Percentiles rank a stretch among this genome's conserved stretches.
Evolutionary conservation across 768 basidiomycete genomes (phyloP).

Genomic region (Pisolithus sp.): DNA sequence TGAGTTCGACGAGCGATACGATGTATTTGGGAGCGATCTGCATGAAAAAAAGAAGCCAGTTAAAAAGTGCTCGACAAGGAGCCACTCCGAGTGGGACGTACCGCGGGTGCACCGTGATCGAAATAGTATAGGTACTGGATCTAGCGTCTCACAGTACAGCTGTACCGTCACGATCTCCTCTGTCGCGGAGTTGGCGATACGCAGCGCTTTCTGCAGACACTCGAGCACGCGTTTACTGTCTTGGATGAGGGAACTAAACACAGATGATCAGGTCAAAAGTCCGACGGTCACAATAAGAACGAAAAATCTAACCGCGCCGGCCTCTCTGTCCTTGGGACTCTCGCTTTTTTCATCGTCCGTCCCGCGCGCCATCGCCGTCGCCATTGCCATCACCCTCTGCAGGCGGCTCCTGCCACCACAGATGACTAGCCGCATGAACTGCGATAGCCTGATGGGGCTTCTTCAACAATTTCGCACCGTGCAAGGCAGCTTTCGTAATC

Average conservation of each 20-base stretch:
- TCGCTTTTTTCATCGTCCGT: conserved; percentile 17
- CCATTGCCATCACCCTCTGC: conserved; percentile 35
- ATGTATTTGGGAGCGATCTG: conserved; percentile 94
- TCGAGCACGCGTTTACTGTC: conserved; percentile 98
- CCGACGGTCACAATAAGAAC: not conserved
- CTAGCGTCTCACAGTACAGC: conserved; percentile 92
- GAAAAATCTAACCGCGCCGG: conserved; percentile 49
- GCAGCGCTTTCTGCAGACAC: conserved; percentile 92
- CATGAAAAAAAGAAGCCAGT: not conserved
- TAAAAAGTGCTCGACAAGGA: not conserved
- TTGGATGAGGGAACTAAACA: conserved; percentile 69
- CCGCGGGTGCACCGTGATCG: conserved; percentile 87
- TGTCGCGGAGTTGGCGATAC: conserved; percentile 93
- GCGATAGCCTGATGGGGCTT: conserved; percentile 97
- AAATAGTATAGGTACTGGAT: conserved; percentile 96
- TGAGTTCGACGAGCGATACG: conserved; percentile 92
- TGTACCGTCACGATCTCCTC: conserved; percentile 97
- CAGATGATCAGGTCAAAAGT: not conserved
- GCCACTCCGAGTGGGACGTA: conserved; percentile 34
- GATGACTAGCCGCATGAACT: conserved; percentile 89
- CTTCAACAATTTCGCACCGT: conserved; percentile 93
- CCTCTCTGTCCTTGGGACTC: conserved; percentile 31
- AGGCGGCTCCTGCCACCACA: conserved; percentile 90
- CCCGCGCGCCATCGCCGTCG: conserved; percentile 30
- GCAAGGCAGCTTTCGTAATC: conserved; percentile 97